These are phyloP conservation scores for Populus tremula DNA, from an alignment of 345 rosid species.

Conservation along the genomic window DNA sequence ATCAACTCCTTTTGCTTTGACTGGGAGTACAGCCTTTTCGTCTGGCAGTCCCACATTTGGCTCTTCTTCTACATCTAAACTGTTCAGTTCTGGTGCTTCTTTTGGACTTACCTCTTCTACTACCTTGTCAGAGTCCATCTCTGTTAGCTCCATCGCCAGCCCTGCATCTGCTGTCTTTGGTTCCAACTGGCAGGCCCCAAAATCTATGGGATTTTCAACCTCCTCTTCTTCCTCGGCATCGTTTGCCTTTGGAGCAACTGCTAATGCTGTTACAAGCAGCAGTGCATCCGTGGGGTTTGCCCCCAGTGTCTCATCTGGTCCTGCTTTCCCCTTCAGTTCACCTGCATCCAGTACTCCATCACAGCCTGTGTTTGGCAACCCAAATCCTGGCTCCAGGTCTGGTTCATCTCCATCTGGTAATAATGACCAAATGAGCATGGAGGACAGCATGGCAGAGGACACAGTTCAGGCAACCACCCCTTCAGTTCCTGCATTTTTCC, in stretches of 20 bases:
- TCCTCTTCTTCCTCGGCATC: slow-evolving; percentile 44
- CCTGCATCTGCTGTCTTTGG: slow-evolving; percentile 41
- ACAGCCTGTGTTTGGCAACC: slow-evolving; percentile 48
- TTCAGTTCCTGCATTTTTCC: slow-evolving; percentile 47
- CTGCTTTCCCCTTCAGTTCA: slow-evolving; percentile 51
- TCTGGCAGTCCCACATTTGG: slow-evolving; percentile 50
- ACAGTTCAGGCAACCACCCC: slow-evolving; percentile 54
- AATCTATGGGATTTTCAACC: slow-evolving; percentile 41
- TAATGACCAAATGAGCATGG: slow-evolving; percentile 78
- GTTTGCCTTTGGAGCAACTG: slow-evolving; percentile 49
- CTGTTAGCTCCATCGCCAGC: slow-evolving; percentile 46
- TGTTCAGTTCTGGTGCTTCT: slow-evolving; percentile 44
- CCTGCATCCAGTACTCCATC: slow-evolving; percentile 42
- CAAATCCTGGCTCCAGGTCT: slow-evolving; percentile 44
- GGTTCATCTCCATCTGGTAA: slow-evolving; percentile 45
- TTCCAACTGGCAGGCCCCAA: slow-evolving; percentile 55
- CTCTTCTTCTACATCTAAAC: slow-evolving; percentile 42
- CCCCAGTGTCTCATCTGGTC: slow-evolving; percentile 37
- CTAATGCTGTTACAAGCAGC: slow-evolving; percentile 34
- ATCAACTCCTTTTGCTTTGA: slow-evolving; percentile 43
- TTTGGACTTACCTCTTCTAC: slow-evolving; percentile 45
- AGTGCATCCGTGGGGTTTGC: slow-evolving; percentile 48
- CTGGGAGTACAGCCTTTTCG: slow-evolving; percentile 43
- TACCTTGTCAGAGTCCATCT: slow-evolving; percentile 32
- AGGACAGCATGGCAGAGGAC: slow-evolving; percentile 99